Conservation (phyloP, 169 alveolate species). For the Eimeria acervulina region DNA sequence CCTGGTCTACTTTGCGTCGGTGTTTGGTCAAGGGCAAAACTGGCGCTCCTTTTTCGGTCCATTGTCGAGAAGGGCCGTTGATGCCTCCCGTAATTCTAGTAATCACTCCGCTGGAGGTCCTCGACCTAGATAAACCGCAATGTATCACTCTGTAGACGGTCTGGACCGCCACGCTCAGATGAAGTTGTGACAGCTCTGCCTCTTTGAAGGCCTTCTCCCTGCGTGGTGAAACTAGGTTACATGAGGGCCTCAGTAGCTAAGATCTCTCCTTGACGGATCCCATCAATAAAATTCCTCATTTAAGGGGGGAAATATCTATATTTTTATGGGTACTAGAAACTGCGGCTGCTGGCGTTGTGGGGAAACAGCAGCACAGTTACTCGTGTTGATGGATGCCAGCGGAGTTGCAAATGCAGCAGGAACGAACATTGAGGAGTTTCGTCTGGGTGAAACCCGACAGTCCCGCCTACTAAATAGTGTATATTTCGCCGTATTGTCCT, state of each 20-base stretch:
- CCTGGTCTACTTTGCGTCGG: neutral
- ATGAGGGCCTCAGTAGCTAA: neutral
- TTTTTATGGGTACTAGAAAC: neutral
- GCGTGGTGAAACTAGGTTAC: neutral
- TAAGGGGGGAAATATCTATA: neutral
- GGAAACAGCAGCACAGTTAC: constrained; percentile 8
- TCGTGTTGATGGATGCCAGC: neutral
- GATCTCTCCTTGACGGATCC: neutral
- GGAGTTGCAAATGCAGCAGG: constrained; percentile 16
- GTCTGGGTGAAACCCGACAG: neutral
- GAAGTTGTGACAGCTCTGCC: neutral
- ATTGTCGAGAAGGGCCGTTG: neutral
- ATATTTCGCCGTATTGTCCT: constrained; percentile 1
- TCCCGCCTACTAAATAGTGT: neutral
- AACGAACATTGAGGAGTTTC: neutral
- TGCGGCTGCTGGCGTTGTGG: constrained; percentile 32
- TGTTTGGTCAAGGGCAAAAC: constrained; percentile 2
- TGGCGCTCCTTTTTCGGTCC: constrained; percentile 15
- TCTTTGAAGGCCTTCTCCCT: neutral
- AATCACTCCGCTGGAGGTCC: neutral
- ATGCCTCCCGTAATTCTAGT: neutral
- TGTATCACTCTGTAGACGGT: neutral
- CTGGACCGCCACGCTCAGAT: neutral
- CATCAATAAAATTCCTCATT: neutral
- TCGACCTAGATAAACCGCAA: neutral